phyloP scores from a whole-genome alignment of 257 asterid species.

The Echium plantagineum region DNA sequence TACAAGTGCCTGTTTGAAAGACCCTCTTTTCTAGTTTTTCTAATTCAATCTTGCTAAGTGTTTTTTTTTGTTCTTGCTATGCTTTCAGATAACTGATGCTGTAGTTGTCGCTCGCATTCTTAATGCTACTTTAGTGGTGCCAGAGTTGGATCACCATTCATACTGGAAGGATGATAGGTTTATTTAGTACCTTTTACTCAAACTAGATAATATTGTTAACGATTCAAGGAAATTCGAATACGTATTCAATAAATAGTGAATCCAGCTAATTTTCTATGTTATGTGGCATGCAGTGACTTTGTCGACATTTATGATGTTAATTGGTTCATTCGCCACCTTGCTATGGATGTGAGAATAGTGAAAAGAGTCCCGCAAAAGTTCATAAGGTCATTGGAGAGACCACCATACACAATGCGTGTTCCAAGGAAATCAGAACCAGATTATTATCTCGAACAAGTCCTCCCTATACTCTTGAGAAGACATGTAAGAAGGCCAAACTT shows the following conservation, averaged over 20 bases:
- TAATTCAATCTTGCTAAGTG: neutral
- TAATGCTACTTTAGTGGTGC: slow-evolving; percentile 92
- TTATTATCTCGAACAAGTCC: slow-evolving; percentile 90
- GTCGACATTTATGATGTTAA: slow-evolving; percentile 76
- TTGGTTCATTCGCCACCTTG: slow-evolving; percentile 91
- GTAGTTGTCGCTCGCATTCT: slow-evolving; percentile 95
- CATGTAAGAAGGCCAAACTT: slow-evolving; percentile 44
- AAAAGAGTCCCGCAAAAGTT: slow-evolving; percentile 91
- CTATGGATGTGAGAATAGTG: slow-evolving; percentile 75
- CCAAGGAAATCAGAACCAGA: slow-evolving; percentile 98
- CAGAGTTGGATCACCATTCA: slow-evolving; percentile 95
- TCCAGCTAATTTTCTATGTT: slow-evolving; percentile 2
- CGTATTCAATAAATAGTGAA: too few species aligned
- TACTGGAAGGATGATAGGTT: slow-evolving; percentile 98
- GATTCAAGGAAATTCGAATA: neutral
- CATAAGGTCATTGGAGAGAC: slow-evolving; percentile 96
- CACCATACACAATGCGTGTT: slow-evolving; percentile 99
- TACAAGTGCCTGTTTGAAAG: too few species aligned
- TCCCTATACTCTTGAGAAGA: slow-evolving; percentile 85
- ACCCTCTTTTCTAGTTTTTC: too few species aligned
- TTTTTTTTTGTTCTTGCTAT: neutral
- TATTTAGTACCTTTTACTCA: slow-evolving; percentile 16
- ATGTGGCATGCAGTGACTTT: slow-evolving; percentile 71
- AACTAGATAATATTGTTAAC: neutral
- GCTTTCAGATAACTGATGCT: slow-evolving; percentile 87